Percentiles rank a stretch among this genome's conserved stretches.
These are phyloP conservation scores for Pythium phragmitis DNA, from an alignment of 352 stramenopile species.

Conservation along the genomic window DNA sequence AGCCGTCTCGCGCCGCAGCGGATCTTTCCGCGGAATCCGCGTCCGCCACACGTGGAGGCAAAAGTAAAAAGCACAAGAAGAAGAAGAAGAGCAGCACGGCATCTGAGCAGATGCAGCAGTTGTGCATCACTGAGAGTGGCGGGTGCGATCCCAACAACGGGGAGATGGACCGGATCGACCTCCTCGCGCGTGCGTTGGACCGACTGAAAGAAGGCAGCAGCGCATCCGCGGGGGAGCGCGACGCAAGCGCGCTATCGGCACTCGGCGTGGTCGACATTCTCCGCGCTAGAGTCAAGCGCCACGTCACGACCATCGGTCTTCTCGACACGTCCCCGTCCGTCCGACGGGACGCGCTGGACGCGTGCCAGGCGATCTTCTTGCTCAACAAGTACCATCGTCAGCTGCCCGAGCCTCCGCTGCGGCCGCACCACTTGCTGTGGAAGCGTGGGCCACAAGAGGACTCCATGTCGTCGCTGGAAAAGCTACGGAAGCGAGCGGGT, in stretches of 20 bases:
- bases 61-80: slow-evolving; percentile 7
- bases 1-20: too few species aligned
- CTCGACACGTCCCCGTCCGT: neutral
- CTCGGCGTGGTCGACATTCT: slow-evolving; percentile 9
- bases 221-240: neutral
- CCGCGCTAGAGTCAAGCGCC: neutral
- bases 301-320: neutral
- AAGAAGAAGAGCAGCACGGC: neutral
- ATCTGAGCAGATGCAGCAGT: neutral
- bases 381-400: slow-evolving; percentile 14
- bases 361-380: slow-evolving; percentile 4
- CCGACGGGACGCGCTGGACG: neutral
- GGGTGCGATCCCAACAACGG: neutral
- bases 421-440: neutral
- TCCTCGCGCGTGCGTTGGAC: neutral
- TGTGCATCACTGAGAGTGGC: neutral
- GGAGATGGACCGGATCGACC: neutral
- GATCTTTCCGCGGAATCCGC: neutral
- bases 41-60: neutral
- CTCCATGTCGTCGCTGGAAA: neutral
- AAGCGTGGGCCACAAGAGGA: neutral
- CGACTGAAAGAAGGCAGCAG: neutral
- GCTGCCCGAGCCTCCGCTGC: neutral
- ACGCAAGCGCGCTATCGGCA: neutral
- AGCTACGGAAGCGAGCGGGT: slow-evolving; percentile 4